Evolutionary conservation across 331 rosid species (phyloP).

Genomic region (Quercus tomentella): DNA sequence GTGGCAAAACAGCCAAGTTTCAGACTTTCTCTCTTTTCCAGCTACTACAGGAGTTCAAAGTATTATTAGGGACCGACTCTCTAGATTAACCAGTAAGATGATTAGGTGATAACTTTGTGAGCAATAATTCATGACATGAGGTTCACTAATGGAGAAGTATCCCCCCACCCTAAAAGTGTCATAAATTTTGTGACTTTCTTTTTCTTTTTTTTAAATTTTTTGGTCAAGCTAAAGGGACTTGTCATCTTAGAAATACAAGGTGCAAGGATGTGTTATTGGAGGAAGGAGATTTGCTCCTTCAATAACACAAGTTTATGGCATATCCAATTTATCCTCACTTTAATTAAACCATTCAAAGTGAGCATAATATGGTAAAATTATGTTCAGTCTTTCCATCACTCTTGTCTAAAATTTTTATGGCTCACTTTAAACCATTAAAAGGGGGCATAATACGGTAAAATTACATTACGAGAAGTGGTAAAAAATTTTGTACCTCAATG

Average conservation of each 20-base stretch:
- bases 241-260: not conserved
- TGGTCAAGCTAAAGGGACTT: not conserved
- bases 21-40: constrained; percentile 10
- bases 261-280: too few relatives aligned
- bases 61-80: constrained; percentile 8
- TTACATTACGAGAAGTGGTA: too few relatives aligned
- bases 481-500: too few relatives aligned
- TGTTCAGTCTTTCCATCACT: too few relatives aligned
- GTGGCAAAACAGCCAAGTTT: not conserved
- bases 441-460: too few relatives aligned
- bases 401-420: too few relatives aligned
- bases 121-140: constrained; percentile 21
- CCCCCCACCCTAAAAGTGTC: not conserved
- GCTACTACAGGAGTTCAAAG: not conserved
- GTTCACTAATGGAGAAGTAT: constrained; percentile 8
- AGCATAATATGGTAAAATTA: too few relatives aligned
- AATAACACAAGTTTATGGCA: too few relatives aligned
- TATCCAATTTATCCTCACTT: too few relatives aligned
- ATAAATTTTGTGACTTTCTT: not conserved
- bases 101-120: constrained; percentile 7
- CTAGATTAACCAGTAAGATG: not conserved
- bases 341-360: too few relatives aligned
- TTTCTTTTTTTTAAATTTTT: not conserved
- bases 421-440: too few relatives aligned
- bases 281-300: too few relatives aligned